Base-by-base conservation (phyloP, 2,329 filamentous ascomycete genomes). In the Aaosphaeria pasadenensis region DNA sequence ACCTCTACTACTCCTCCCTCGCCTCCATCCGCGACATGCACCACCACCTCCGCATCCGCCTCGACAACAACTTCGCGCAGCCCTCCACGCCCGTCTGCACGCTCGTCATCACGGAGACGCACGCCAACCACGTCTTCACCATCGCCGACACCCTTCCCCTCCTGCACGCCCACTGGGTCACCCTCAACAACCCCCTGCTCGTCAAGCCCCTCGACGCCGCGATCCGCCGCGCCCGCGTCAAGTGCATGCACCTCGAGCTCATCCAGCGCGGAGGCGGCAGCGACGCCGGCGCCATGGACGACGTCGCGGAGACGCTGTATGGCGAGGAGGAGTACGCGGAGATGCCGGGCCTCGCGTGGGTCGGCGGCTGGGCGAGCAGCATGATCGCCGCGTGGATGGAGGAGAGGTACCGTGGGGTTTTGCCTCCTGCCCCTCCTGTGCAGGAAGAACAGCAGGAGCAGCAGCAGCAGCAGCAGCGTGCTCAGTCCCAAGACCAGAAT, bases 1-100 rank as follows among this genome's bases (percentile, higher is more conserved):
- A 68, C 49, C 29, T 70, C 9, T 70, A 65, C 55, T 67, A 68
- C 30, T 60, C 59, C 1, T 39, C 60, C 7, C 42, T 67, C 11
- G 54, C 58, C 4, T 56, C 53, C 32, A 55, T 67, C 43, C 56
- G 61, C 36, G 59, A 59, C 6, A 56, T 64, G n/a, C 54, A 61
- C 42, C 50, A 59, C 4, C 44, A 47, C 0, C 44, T 70, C 46
- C 48, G 48, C 5, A 32, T 58, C 2, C 64, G 63, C 9, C 47
- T 67, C 31, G 44, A 49, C 11, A 62, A 57, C 41, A 53, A 54
- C 42, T 67, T 70, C 60, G 60, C 49, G 52, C 11, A 29, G 1
- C 35, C 50, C 2, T 36, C 38, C 6, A 48, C 55, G 11, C 6
- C 7, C 2, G 35, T 66, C 30, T 59, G 50, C 41, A 9, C 33